Evolutionary conservation across 305 asterid species (phyloP).

Genomic region (Solanum hybrid): DNA sequence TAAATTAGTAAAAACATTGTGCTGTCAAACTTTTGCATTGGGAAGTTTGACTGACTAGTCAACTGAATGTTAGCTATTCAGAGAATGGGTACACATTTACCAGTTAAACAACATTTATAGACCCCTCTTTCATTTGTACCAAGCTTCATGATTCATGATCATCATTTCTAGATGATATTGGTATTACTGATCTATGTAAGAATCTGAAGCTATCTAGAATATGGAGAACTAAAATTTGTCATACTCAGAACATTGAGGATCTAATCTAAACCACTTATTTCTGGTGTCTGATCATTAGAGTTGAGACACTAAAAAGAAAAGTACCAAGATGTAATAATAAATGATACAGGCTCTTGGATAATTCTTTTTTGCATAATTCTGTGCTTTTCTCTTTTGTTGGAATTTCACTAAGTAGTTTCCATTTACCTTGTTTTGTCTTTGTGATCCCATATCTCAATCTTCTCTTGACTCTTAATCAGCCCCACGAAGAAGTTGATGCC

Average conservation of each 20-base stretch:
- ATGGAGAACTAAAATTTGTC: background rate
- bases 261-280: background rate
- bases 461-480: constrained; percentile 32
- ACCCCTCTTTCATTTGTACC: background rate
- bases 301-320: background rate
- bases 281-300: background rate
- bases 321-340: background rate
- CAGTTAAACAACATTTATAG: background rate
- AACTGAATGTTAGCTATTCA: background rate
- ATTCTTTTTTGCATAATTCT: background rate
- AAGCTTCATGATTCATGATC: background rate
- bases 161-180: background rate
- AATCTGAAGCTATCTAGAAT: background rate
- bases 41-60: background rate
- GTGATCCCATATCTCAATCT: background rate
- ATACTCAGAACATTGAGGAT: background rate
- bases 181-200: background rate
- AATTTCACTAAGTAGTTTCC: background rate
- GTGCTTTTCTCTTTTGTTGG: background rate
- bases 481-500: constrained; percentile 32
- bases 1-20: background rate
- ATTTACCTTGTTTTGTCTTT: background rate
- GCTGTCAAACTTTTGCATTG: background rate
- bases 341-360: background rate
- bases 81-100: background rate